Evolutionary conservation across 2,329 filamentous ascomycete species (phyloP), one percentile per base, ranked within the genome.

Genomic region (Fusarium nanum): DNA sequence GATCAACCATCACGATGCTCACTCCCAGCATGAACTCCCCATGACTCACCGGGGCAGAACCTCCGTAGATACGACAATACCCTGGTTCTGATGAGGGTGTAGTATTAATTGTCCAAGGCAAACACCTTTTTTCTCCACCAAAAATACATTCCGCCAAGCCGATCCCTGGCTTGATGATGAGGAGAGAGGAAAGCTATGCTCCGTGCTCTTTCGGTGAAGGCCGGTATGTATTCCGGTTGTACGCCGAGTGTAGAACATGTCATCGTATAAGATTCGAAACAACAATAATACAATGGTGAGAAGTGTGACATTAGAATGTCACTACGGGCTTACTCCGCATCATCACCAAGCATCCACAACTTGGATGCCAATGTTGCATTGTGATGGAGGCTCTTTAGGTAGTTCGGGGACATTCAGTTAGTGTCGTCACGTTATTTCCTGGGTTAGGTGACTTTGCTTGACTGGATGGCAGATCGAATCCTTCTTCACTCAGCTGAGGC

Each of bases 41-140:
- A 42, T 65, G 46, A 65, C 41, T 65, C 60, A 47, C 53, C 62
- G 46, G 52, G 50, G 8, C 40, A 44, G 34, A 65, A 48, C 22
- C 46, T 65, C 62, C 46, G 60, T 46, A 12, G n/a, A 18, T 18
- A 23, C 11, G 30, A 47, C 16, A 40, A 50, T 37, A 49, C 22
- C 44, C n/a, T 44, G 20, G 27, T 18, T 37, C 34, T 37, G 10
- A 37, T 37, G 25, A 64, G n/a, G 37, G 30, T 40, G 49, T 30
- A 55, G 34, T 37, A 37, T 37, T 16, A 25, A 27, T 44, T 32
- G 30, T 27, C 16, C 30, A 41, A 28, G 48, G 32, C 23, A 55
- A 47, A 28, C 18, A 20, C n/a, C 30, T 23, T 20, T 41, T 60
- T 56, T 44, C 40, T 41, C 60, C 56, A 41, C 57, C 40, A 27